Evolutionary conservation across 306 rosid genomes (phyloP).

Genomic region (Medicago truncatula): DNA sequence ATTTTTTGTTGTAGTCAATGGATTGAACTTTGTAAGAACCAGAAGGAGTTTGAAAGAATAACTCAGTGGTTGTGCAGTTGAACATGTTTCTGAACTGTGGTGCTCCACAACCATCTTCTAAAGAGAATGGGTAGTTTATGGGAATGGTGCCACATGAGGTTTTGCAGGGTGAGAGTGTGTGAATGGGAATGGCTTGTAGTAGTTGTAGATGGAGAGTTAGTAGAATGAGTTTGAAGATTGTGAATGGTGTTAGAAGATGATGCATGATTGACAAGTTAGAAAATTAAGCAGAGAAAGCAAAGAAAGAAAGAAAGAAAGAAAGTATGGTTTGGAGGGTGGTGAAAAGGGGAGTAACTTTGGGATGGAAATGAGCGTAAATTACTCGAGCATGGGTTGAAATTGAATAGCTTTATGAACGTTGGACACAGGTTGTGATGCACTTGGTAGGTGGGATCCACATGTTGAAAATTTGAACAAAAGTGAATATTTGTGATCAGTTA

Average conservation of each 20-base stretch:
- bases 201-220: slow-evolving; percentile 36
- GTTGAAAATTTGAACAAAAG: slow-evolving; percentile 46
- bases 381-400: neutral
- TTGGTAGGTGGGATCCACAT: slow-evolving; percentile 47
- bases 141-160: slow-evolving; percentile 70
- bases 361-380: neutral
- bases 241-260: slow-evolving; percentile 42
- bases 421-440: slow-evolving; percentile 53
- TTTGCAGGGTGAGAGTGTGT: slow-evolving; percentile 69
- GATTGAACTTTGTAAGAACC: slow-evolving; percentile 89
- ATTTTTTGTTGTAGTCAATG: slow-evolving; percentile 67
- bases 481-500: neutral
- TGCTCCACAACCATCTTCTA: slow-evolving; percentile 94
- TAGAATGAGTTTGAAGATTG: slow-evolving; percentile 36
- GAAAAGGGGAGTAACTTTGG: slow-evolving; percentile 28
- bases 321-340: neutral
- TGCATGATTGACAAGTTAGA: neutral
- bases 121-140: slow-evolving; percentile 77
- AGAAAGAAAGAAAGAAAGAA: too few relatives aligned
- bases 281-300: neutral
- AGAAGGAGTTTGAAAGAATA: slow-evolving; percentile 84
- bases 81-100: slow-evolving; percentile 83
- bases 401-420: slow-evolving; percentile 49
- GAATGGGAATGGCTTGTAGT: slow-evolving; percentile 44
- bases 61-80: slow-evolving; percentile 67